Base-by-base conservation (phyloP, 345 rosid genomes). In the Eucalyptus pauciflora region DNA sequence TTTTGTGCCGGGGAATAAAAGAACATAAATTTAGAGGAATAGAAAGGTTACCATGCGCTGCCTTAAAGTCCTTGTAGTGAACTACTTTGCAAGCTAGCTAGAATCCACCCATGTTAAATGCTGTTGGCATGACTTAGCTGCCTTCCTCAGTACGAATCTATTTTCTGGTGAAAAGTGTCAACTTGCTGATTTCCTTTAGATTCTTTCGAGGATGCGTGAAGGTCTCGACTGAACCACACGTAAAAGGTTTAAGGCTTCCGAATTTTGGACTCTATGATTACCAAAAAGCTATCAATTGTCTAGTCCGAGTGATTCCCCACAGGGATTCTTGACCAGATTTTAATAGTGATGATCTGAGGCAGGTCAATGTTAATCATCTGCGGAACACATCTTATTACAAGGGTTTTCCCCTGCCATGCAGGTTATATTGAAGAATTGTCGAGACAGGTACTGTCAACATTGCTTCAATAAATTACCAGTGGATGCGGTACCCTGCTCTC, bases 341-440 rank as follows among this genome's bases (percentile, higher is more conserved):
- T 71, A 71, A 37, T 22, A 76, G 83, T 76, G 46, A 76, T 76
- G 13, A 76, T 76, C 83, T 76, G 48, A 76, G 48, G 83, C 83
- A 76, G 83, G 83, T 76, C 83, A 76, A 24, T 41, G 27, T 37
- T 76, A 18, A 76, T 37, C 83, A 20, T 76, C 83, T 41, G 81
- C 2, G 2, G 29, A 76, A 41, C 83, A 76, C 83, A 76, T 37
- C 33, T 76, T 76, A 76, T 76, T 41, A 76, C 22, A 1, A 76
- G 83, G 83, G 48, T 76, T 15, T 48, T 76, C 48, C 46, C 48
- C 48, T 76, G 83, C 48, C 22, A 11, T 76, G 83, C 83, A 76
- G 83, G 48, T 76, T 45, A 92, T 97, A 90, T 93, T 91, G 89
- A n/a, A n/a, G n/a, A n/a, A n/a, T n/a, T n/a, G n/a, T n/a, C n/a